phyloP scores from a whole-genome alignment of 257 asterid species.

The Solanum phureja region DNA sequence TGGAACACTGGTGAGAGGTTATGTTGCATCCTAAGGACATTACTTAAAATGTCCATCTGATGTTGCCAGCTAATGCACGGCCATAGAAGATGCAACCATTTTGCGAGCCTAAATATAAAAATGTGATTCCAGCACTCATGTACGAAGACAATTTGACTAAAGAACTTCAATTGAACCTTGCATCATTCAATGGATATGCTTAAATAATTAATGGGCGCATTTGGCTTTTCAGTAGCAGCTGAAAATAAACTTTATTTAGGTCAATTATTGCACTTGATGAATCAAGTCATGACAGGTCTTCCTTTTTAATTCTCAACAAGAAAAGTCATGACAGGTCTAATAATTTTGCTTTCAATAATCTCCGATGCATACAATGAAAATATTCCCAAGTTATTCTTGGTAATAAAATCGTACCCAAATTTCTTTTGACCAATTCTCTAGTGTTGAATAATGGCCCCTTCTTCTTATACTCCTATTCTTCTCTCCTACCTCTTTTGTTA shows the following conservation, averaged over 20 bases:
- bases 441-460: not conserved
- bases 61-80: not conserved
- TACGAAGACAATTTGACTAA: not conserved
- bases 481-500: not conserved
- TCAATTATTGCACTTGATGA: not conserved
- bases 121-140: not conserved
- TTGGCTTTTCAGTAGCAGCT: not conserved
- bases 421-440: not conserved
- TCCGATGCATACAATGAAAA: not conserved
- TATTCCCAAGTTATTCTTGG: not conserved
- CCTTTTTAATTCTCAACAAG: not conserved
- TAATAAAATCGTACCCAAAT: not conserved
- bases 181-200: not conserved
- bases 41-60: not conserved
- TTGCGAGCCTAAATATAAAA: not conserved
- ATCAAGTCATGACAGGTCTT: not conserved
- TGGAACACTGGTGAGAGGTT: not conserved
- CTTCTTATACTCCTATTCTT: not conserved
- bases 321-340: not conserved
- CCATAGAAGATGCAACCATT: not conserved
- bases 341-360: not conserved
- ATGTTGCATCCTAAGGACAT: not conserved
- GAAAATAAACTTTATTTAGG: not conserved
- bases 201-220: not conserved
- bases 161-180: not conserved